A percentile compares a stretch with the other conserved stretches of the same genome.
Conservation (phyloP, 805 yeast species). For the Scheffersomyces ergatensis region DNA sequence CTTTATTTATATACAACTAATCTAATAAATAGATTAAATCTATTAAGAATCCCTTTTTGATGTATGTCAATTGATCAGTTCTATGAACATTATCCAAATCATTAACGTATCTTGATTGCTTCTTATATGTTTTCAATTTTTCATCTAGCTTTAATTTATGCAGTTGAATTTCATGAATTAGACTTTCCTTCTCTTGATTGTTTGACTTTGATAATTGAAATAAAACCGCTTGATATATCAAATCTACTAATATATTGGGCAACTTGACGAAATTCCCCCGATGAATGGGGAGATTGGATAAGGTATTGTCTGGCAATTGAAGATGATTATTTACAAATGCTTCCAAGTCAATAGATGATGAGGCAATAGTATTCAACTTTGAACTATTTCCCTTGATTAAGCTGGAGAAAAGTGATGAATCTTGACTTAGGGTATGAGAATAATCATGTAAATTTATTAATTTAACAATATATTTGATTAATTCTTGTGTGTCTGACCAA, state of each 20-base stretch:
- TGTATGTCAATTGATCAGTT: conserved; percentile 17
- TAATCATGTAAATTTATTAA: conserved; percentile 14
- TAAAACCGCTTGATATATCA: conserved; percentile 11
- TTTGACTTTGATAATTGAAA: not conserved
- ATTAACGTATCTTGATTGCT: conserved; percentile 8
- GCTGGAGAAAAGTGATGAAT: conserved; percentile 4
- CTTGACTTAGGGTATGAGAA: conserved; percentile 6
- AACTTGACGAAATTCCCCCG: conserved; percentile 20
- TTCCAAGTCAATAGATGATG: conserved; percentile 10
- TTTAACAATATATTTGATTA: conserved; percentile 10
- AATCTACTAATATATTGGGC: conserved; percentile 14
- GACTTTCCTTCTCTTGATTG: not conserved
- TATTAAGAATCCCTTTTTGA: conserved; percentile 19
- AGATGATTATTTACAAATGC: conserved; percentile 12
- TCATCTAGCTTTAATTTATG: not conserved
- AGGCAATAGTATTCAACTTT: conserved; percentile 2
- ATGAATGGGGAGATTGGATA: conserved; percentile 4
- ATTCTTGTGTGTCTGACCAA: conserved; percentile 1
- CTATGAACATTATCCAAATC: not conserved
- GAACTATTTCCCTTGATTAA: conserved; percentile 1
- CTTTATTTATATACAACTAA: too few species aligned
- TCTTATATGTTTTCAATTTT: conserved; percentile 5
- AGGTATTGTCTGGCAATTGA: not conserved
- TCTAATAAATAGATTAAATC: conserved; percentile 13
- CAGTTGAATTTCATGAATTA: not conserved